Evolutionary conservation across 1,284 basidiomycete genomes (phyloP).

Genomic region (Stygiomarasmius scandens): DNA sequence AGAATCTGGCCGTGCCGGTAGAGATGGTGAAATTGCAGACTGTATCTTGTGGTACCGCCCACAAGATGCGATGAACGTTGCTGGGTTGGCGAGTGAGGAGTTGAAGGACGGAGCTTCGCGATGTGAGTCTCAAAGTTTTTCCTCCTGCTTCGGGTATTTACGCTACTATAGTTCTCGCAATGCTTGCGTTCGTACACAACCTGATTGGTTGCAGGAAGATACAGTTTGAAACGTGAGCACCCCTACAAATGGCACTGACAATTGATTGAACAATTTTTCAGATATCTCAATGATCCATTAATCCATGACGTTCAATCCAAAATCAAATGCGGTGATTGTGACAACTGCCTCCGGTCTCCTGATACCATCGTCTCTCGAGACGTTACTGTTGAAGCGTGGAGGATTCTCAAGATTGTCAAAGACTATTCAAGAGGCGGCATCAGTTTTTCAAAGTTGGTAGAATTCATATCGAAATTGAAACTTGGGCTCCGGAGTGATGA

Average conservation of each 20-base stretch:
- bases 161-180: conserved; percentile 61
- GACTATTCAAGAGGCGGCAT: too few relatives aligned
- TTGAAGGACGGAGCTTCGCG: conserved; percentile 68
- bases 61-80: conserved; percentile 72
- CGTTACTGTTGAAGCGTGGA: conserved; percentile 74
- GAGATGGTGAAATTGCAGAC: conserved; percentile 77
- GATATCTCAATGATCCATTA: conserved; percentile 70
- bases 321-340: conserved; percentile 87
- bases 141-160: too few relatives aligned
- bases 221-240: conserved; percentile 63
- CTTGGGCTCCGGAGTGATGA: too few relatives aligned
- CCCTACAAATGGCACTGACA: not conserved
- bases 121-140: conserved; percentile 46
- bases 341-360: conserved; percentile 78
- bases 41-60: conserved; percentile 84
- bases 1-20: conserved; percentile 82
- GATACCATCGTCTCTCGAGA: conserved; percentile 58
- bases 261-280: conserved; percentile 25
- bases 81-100: conserved; percentile 63
- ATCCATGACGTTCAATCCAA: conserved; percentile 56
- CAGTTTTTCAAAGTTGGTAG: too few relatives aligned
- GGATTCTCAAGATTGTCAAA: too few relatives aligned
- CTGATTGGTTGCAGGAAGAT: conserved; percentile 69
- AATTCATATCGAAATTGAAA: too few relatives aligned
- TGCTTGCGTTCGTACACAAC: conserved; percentile 81